Evolutionary conservation across 2,329 filamentous ascomycete genomes (phyloP), one percentile per base, ranked within the genome.

Genomic region (Epichloe scottii): DNA sequence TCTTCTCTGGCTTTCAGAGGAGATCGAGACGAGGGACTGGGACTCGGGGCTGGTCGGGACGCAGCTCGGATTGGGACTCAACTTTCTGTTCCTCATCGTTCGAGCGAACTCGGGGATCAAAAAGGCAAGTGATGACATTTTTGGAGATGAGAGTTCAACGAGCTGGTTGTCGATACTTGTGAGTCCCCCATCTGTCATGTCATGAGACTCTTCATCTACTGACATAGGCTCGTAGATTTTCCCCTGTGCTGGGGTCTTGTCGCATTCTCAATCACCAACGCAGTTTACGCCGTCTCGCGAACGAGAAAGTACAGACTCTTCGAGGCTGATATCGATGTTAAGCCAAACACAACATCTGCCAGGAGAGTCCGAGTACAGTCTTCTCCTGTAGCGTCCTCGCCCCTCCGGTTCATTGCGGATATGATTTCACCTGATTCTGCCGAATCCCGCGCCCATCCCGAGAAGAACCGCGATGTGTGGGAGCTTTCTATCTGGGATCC

Each of bases 401-500:
- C 93, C 1, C 63, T 97, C 39, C 81, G 83, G 50, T 84, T 88
- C 52, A 67, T 97, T 38, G 78, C 82, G 30, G 81, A 77, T 55
- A 72, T 87, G 43, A 69, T 95, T 35, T 75, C 81, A 2, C 71
- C 78, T 26, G 81, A 84, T 37, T 84, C 81, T 21, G 87, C 89
- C n/a, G 82, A 90, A 57, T 83, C 87, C 26, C 81, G 89, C 62
- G 85, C 89, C 30, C 87, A 96, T 67, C 88, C 91, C 0, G 85
- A 93, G 63, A 81, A 83, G 51, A 78, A 79, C 26, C 79, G 84
- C 11, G 90, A 98, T 66, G 93, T 98, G 10, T 98, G 93, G 93
- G 90, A 98, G 67, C 70, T 98, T 47, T 79, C 85, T 2, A 77
- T 97, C 6, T 98, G 93, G 93, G 90, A 97, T 64, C 93, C 94